Evolutionary conservation across 2,329 filamentous ascomycete species (phyloP), one percentile per base, ranked within the genome.

Genomic region (Claviceps sorghi): DNA sequence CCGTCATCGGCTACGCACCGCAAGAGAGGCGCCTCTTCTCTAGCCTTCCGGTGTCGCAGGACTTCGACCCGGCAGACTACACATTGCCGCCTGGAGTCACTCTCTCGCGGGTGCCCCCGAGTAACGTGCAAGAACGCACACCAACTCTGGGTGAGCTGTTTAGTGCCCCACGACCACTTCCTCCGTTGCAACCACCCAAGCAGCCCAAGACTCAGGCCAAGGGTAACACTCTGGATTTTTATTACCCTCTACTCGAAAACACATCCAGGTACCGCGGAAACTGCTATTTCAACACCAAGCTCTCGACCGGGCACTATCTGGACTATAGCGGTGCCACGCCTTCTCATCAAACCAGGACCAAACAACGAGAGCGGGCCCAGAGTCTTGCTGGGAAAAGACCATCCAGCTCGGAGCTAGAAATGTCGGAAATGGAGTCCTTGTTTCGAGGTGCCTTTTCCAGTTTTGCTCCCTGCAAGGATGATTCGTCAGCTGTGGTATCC

Each of bases 11-110:
- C 52, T 85, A 82, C 58, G 85, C 85, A 42, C 81, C 83, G 1
- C 81, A 82, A 46, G 77, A 86, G 38, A 84, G 82, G 59, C 86
- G 91, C 55, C 72, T 96, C 4, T 96, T 93, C 65, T 95, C 91
- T 4, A 95, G 90, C 65, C 72, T 95, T 49, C 86, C 69, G 9
- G 47, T 61, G 15, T 61, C 66, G 2, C 54, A 61, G 11, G 60
- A 65, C 48, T 54, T 61, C 40, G 61, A 67, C 40, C 52, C 67
- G 52, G 58, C 62, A 46, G 58, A 64, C 61, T 73, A 76, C 40
- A 77, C 72, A 21, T 70, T 96, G 29, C 90, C 90, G 0, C 83
- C 80, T 53, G 88, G 88, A 40, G 78, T 95, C 43, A 79, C 80
- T 21, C 59, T 69, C 41, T 66, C 67, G 22, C 61, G 61, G 29